Evolutionary conservation across 257 asterid genomes (phyloP).

Genomic region (Cruciata laevipes): DNA sequence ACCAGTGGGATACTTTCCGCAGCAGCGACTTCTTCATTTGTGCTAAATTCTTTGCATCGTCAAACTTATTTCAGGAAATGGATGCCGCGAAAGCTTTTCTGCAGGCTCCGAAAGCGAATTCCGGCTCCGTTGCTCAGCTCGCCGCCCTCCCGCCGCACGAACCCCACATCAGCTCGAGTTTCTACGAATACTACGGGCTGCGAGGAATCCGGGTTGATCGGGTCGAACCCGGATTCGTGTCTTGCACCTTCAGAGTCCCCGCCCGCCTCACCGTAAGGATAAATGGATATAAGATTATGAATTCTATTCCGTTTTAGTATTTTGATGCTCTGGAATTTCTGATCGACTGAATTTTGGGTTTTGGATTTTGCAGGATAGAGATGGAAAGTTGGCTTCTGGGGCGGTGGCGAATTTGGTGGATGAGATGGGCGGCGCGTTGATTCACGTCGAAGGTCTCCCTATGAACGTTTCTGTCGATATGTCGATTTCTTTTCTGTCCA

Average conservation of each 20-base stretch:
- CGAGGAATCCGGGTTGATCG: slow-evolving; percentile 58
- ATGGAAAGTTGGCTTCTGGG: slow-evolving; percentile 52
- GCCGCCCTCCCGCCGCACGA: slow-evolving; percentile 27
- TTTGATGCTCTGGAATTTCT: not conserved
- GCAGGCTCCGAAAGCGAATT: slow-evolving; percentile 24
- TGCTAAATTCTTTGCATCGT: too few relatives aligned
- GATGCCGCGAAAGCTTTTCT: slow-evolving; percentile 43
- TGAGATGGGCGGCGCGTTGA: slow-evolving; percentile 59
- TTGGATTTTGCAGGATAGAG: slow-evolving; percentile 31
- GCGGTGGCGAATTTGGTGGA: slow-evolving; percentile 64
- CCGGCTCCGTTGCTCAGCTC: slow-evolving; percentile 20
- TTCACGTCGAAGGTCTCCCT: slow-evolving; percentile 42
- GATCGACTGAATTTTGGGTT: not conserved
- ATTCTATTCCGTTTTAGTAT: not conserved
- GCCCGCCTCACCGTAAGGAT: slow-evolving; percentile 58
- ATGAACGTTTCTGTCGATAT: slow-evolving; percentile 69
- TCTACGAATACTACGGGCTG: slow-evolving; percentile 53
- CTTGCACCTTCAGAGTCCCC: slow-evolving; percentile 66
- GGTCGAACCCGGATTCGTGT: slow-evolving; percentile 44
- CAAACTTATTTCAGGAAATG: slow-evolving; percentile 21
- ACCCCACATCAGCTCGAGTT: slow-evolving; percentile 39
- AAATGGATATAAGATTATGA: too few relatives aligned
- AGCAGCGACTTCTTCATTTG: too few relatives aligned
- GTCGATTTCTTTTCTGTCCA: slow-evolving; percentile 54
- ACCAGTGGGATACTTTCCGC: too few relatives aligned